These are phyloP conservation scores for Tremella yokohamensis DNA, from an alignment of 768 basidiomycete species.

Conservation along the genomic window DNA sequence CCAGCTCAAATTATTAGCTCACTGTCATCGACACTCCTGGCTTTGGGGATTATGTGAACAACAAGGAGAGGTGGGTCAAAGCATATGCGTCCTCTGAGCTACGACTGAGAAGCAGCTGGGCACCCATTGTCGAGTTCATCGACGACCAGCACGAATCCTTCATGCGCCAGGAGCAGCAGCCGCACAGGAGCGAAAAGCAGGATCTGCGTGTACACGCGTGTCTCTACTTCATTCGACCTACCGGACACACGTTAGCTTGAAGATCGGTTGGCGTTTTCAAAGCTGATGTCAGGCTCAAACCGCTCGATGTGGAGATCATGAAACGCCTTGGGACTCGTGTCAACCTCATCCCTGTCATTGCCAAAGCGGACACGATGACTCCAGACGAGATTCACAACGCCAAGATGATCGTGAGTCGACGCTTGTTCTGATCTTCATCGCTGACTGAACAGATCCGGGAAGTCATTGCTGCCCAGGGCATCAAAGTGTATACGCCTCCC, in stretches of 20 bases:
- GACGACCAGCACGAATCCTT: conserved; percentile 55
- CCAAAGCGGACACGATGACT: conserved; percentile 96
- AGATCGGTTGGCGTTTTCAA: background rate
- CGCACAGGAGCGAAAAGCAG: conserved; percentile 87
- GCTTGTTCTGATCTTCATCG: background rate
- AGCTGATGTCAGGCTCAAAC: conserved; percentile 67
- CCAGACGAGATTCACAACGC: conserved; percentile 85
- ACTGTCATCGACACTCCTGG: conserved; percentile 98
- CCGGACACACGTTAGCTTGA: conserved; percentile 82
- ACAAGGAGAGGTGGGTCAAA: conserved; percentile 72
- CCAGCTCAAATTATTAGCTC: conserved; percentile 57
- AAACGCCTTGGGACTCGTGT: conserved; percentile 97
- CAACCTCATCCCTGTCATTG: conserved; percentile 94
- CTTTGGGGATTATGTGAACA: conserved; percentile 99
- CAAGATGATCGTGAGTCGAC: conserved; percentile 76
- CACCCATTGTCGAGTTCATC: conserved; percentile 93
- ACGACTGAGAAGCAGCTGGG: conserved; percentile 58
- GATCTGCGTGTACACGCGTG: conserved; percentile 96
- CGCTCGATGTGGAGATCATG: conserved; percentile 99
- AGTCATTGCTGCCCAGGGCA: conserved; percentile 83
- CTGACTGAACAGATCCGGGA: conserved; percentile 67
- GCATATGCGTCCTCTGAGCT: background rate
- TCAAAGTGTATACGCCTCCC: conserved; percentile 90
- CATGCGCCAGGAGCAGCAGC: conserved; percentile 94
- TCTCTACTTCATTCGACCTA: conserved; percentile 92